Evolutionary conservation across 2,329 filamentous ascomycete species (phyloP).

Genomic region (Cordyceps sp.): DNA sequence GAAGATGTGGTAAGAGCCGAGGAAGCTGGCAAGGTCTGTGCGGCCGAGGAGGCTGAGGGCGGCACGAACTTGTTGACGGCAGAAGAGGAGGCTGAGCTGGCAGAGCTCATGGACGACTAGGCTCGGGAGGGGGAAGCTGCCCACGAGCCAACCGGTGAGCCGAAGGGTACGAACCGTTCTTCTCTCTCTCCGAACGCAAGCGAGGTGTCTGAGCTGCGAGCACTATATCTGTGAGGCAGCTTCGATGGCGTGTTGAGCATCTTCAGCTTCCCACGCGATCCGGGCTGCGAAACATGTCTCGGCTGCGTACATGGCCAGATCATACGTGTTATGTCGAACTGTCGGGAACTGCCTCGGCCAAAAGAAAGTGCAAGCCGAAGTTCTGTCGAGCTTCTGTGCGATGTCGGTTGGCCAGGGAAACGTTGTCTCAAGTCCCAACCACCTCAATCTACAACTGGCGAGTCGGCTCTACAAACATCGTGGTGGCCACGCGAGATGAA

Average conservation of each 20-base stretch:
- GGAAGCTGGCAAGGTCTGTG: constrained; percentile 30
- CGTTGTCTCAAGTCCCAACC: not conserved
- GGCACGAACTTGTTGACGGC: constrained; percentile 48
- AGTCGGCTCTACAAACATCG: not conserved
- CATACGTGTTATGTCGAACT: too few species aligned
- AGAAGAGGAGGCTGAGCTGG: constrained; percentile 86
- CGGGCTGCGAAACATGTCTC: too few species aligned
- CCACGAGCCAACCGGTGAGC: too few species aligned
- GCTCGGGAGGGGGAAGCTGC: not conserved
- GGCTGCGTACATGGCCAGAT: too few species aligned
- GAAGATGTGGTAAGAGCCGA: constrained; percentile 31
- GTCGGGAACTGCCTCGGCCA: not conserved
- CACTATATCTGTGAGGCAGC: too few species aligned
- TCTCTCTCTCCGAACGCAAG: too few species aligned
- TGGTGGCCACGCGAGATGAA: constrained; percentile 2
- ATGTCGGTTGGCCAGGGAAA: not conserved
- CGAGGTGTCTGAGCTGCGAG: too few species aligned
- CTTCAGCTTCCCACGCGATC: too few species aligned
- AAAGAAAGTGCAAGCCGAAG: too few species aligned
- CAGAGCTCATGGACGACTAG: constrained; percentile 69
- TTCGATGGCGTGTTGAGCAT: too few species aligned
- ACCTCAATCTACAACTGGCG: not conserved
- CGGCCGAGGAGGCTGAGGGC: constrained; percentile 25
- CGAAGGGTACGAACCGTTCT: too few species aligned
- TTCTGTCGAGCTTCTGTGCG: too few species aligned